Evolutionary conservation across 306 rosid genomes (phyloP).

Genomic region (Ormosia emarginata): DNA sequence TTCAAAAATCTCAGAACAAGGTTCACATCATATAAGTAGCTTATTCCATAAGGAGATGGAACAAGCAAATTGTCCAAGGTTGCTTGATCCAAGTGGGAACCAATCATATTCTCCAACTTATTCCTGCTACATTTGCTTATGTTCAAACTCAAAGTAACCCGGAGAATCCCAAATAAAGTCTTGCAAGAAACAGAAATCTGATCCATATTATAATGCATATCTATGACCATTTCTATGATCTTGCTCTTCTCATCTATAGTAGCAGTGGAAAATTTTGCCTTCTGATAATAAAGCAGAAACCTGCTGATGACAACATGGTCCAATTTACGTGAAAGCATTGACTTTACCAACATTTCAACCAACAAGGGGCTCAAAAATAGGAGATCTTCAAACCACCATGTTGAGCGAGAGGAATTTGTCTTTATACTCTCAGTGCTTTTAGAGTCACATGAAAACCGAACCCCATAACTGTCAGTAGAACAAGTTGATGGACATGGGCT

Average conservation of each 20-base stretch:
- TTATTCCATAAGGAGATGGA: slow-evolving; percentile 74
- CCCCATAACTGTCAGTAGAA: slow-evolving; percentile 74
- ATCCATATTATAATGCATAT: slow-evolving; percentile 54
- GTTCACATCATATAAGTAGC: slow-evolving; percentile 72
- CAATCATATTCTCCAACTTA: slow-evolving; percentile 85
- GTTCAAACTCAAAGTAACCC: slow-evolving; percentile 54
- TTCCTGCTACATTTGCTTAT: slow-evolving; percentile 54
- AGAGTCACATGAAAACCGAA: slow-evolving; percentile 82
- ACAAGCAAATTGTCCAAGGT: slow-evolving; percentile 81
- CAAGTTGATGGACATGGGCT: slow-evolving; percentile 84
- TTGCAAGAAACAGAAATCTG: slow-evolving; percentile 56
- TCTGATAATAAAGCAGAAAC: slow-evolving; percentile 79
- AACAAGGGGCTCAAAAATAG: slow-evolving; percentile 50
- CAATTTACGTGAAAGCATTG: slow-evolving; percentile 56
- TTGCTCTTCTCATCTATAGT: slow-evolving; percentile 42
- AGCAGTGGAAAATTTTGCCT: slow-evolving; percentile 49
- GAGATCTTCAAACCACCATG: slow-evolving; percentile 96
- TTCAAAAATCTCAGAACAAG: slow-evolving; percentile 77
- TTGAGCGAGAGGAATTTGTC: slow-evolving; percentile 48
- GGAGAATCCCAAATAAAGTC: slow-evolving; percentile 67
- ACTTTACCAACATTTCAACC: slow-evolving; percentile 52
- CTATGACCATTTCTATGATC: slow-evolving; percentile 61
- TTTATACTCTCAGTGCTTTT: slow-evolving; percentile 82
- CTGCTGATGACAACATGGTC: slow-evolving; percentile 60
- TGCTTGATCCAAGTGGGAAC: slow-evolving; percentile 75